phyloP scores from a whole-genome alignment of 768 basidiomycete genomes.

The Dentipellis sp. region DNA sequence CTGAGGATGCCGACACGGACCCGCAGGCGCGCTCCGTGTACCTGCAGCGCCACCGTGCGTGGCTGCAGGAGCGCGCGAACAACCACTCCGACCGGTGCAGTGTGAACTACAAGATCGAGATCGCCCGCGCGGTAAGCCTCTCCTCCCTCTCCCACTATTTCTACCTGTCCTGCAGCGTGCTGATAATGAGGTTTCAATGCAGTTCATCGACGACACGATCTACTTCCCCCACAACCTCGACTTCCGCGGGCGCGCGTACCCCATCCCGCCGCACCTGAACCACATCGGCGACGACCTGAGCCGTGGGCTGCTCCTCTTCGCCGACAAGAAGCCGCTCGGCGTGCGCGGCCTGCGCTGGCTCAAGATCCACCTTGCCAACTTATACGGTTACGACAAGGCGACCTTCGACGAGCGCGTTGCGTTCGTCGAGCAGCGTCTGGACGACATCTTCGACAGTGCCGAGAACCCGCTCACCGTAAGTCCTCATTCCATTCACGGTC shows the following conservation, averaged over 20 bases:
- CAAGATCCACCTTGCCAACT: constrained; percentile 89
- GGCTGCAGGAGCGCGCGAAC: constrained; percentile 53
- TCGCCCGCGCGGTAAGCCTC: constrained; percentile 72
- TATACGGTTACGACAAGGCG: constrained; percentile 92
- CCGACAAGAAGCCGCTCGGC: constrained; percentile 69
- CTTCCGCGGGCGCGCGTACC: constrained; percentile 96
- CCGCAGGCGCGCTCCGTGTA: constrained; percentile 47
- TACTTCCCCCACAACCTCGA: constrained; percentile 96
- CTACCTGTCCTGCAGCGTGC: neutral
- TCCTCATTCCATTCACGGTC: constrained; percentile 4
- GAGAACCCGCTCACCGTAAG: constrained; percentile 67
- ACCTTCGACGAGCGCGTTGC: constrained; percentile 86
- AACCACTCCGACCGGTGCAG: constrained; percentile 90
- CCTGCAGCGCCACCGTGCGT: constrained; percentile 43
- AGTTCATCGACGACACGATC: constrained; percentile 84
- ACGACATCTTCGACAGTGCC: constrained; percentile 77
- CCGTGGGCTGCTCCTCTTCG: constrained; percentile 81
- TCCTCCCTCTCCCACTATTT: neutral
- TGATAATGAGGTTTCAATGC: constrained; percentile 3
- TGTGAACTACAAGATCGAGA: constrained; percentile 95
- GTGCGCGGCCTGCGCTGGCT: constrained; percentile 86
- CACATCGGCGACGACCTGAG: constrained; percentile 94
- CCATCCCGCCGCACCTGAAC: constrained; percentile 89
- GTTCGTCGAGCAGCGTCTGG: constrained; percentile 64
- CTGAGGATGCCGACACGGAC: constrained; percentile 39